A percentile compares a stretch with the other conserved stretches of the same genome.
Evolutionary conservation across 176 grass and related monocot species (phyloP).

Genomic region (sorghum (Sorghum bicolor)): Sorghum_bicolor_NCBIv3 NC_012872.2:9825501-9826000

Average conservation of each 20-base stretch:
- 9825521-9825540: conserved; percentile 81
- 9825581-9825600: conserved; percentile 72
- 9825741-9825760: conserved; percentile 91
- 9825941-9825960: background rate
- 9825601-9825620: conserved; percentile 76
- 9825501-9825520: conserved; percentile 42
- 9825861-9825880: background rate
- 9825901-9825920: background rate
- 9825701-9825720: background rate
- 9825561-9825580: conserved; percentile 71
- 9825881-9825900: background rate
- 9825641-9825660: background rate
- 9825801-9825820: conserved; percentile 94
- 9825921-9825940: background rate
- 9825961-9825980: background rate
- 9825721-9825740: conserved; percentile 53
- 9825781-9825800: conserved; percentile 78
- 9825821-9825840: conserved; percentile 96
- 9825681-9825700: background rate
- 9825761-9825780: conserved; percentile 66
- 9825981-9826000: conserved; percentile 52
- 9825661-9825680: background rate
- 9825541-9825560: conserved; percentile 76
- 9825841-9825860: conserved; percentile 29
- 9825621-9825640: conserved; percentile 66